These are phyloP conservation scores for Claviceps pusilla DNA, from an alignment of 2,329 filamentous ascomycete species.

Conservation along the genomic window DNA sequence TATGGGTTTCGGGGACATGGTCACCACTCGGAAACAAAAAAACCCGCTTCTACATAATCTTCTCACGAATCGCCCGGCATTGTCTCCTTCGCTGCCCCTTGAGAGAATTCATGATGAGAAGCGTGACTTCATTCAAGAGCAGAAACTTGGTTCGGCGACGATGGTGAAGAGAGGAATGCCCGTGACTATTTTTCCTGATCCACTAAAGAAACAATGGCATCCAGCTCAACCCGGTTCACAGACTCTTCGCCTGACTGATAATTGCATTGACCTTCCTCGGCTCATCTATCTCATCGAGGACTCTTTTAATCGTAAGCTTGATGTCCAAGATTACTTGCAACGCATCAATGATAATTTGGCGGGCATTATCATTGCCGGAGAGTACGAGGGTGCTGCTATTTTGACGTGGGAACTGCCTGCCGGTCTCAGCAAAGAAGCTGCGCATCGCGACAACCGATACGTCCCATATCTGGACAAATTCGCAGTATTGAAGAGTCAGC, in stretches of 20 bases:
- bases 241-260: conserved; percentile 59
- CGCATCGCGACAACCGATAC: conserved; percentile 42
- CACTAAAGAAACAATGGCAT: conserved; percentile 53
- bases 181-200: conserved; percentile 66
- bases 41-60: conserved; percentile 94
- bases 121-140: conserved; percentile 17
- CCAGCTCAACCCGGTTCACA: conserved; percentile 44
- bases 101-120: conserved; percentile 37
- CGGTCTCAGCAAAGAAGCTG: conserved; percentile 39
- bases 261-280: conserved; percentile 66
- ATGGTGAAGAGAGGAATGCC: conserved; percentile 87
- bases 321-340: conserved; percentile 66
- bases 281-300: conserved; percentile 83
- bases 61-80: conserved; percentile 82
- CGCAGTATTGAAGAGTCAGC: conserved; percentile 73
- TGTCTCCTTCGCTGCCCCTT: conserved; percentile 77
- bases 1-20: conserved; percentile 33
- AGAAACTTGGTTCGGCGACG: conserved; percentile 42
- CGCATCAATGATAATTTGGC: conserved; percentile 72
- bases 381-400: conserved; percentile 91
- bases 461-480: conserved; percentile 97
- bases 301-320: conserved; percentile 73
- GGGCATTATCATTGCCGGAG: conserved; percentile 83
- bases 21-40: conserved; percentile 38
- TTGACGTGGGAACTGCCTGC: conserved; percentile 81